phyloP scores from a whole-genome alignment of 768 basidiomycete genomes.

The Sporobolomyces pararoseus region DNA sequence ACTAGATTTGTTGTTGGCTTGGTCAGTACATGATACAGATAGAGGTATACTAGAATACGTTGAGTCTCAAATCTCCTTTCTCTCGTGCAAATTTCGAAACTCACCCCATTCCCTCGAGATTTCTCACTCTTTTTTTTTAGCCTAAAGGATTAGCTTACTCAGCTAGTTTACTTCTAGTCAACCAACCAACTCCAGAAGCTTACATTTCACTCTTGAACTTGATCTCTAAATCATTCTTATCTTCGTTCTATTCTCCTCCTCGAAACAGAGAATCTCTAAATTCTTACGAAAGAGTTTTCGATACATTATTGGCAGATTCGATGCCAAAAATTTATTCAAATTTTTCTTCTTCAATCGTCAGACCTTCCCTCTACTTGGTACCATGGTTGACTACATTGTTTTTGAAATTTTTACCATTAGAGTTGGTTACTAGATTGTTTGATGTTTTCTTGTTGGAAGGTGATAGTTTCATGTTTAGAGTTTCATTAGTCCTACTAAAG shows the following conservation, averaged over 20 bases:
- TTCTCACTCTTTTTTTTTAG: too few relatives aligned
- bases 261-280: constrained; percentile 85
- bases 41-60: constrained; percentile 79
- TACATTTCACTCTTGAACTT: constrained; percentile 82
- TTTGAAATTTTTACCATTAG: constrained; percentile 81
- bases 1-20: constrained; percentile 77
- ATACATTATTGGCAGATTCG: constrained; percentile 81
- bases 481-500: constrained; percentile 73
- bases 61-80: constrained; percentile 38
- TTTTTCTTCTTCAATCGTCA: constrained; percentile 90
- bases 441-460: constrained; percentile 83
- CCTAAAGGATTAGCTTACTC: constrained; percentile 51
- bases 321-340: constrained; percentile 74
- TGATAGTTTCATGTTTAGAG: constrained; percentile 82
- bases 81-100: too few relatives aligned
- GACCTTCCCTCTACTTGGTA: constrained; percentile 74
- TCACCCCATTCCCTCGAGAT: too few relatives aligned
- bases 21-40: constrained; percentile 80
- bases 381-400: constrained; percentile 80
- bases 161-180: constrained; percentile 81
- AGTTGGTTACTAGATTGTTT: constrained; percentile 83
- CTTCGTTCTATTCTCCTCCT: constrained; percentile 71
- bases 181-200: constrained; percentile 67
- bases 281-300: constrained; percentile 90
- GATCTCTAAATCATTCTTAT: constrained; percentile 75